Evolutionary conservation across 2,329 filamentous ascomycete genomes (phyloP), one percentile per base, ranked within the genome.

Genomic region (Lachnellula cervina): DNA sequence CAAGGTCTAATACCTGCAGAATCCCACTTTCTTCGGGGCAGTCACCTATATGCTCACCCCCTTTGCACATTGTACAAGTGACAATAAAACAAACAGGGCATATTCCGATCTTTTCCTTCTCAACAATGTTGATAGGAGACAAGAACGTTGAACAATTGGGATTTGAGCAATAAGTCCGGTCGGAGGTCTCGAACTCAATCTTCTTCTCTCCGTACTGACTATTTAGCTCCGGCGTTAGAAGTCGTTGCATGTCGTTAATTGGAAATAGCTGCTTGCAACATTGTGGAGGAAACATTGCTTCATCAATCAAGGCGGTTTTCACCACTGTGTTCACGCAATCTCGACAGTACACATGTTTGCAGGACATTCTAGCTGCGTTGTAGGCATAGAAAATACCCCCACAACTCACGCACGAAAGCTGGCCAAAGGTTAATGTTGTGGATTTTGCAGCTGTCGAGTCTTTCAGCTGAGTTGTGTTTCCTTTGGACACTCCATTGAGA

Each of bases 31-130:
- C 78, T 0, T 73, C 32, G 0, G 76, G 74, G 55, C 80, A 84
- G 8, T 79, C 74, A 0, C 70, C 73, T 0, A 50, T 9, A 56
- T 84, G 81, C 0, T 66, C 59, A 1, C 56, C 53, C 0, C 55
- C 63, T 60, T 83, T 83, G 73, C 81, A 84, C 0, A 64, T 64
- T 0, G 58, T 64, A 59, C 81, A 85, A 0, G 81, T 84, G 1
- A 37, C 63, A 0, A 42, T 55, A 0, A 42, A 1, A 55, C 82
- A 84, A 1, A 60, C 16, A 0, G 58, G 51, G 45, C 80, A 83
- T 0, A 51, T 68, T 0, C 69, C 78, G 0, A 71, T 43, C 1
- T 71, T 65, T 2, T 51, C 59, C 0, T 55, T 3, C 9, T 37
- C 23, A 16, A 37, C 13, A 34, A 77, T 72, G 2, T 59, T 61